phyloP scores from a whole-genome alignment of 1,139 yeast genomes.

The Scheffersomyces stambukii region DNA sequence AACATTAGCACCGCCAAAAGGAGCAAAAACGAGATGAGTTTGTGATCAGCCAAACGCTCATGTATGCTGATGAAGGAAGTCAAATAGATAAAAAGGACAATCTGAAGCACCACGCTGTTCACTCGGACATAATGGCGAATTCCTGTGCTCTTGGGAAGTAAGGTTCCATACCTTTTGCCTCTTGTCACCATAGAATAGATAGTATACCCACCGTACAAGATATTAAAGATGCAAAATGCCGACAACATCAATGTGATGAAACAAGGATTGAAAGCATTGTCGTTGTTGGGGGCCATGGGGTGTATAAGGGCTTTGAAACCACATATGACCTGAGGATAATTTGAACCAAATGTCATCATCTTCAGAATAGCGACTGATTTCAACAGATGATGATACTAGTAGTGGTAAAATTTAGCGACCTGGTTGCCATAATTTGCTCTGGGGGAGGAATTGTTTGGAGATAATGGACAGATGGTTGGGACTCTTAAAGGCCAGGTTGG shows the following conservation, averaged over 20 bases:
- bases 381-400: no score
- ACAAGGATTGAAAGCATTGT: conserved; percentile 58
- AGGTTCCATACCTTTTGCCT: conserved; percentile 15
- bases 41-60: conserved; percentile 19
- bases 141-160: conserved; percentile 26
- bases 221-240: conserved; percentile 4
- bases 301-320: conserved; percentile 12
- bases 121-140: conserved; percentile 26
- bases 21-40: conserved; percentile 19
- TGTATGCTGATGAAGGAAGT: conserved; percentile 16
- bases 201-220: conserved; percentile 19
- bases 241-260: conserved; percentile 23
- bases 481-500: no score
- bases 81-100: conserved; percentile 17
- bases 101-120: conserved; percentile 23
- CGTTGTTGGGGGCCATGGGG: conserved; percentile 22
- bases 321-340: conserved; percentile 10
- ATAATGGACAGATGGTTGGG: no score
- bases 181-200: conserved; percentile 13
- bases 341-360: no score
- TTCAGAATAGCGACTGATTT: no score
- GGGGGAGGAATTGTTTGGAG: no score
- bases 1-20: conserved; percentile 8
- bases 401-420: no score
- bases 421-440: no score